phyloP scores from a whole-genome alignment of 1,284 basidiomycete genomes.

The Irpex sp. region DNA sequence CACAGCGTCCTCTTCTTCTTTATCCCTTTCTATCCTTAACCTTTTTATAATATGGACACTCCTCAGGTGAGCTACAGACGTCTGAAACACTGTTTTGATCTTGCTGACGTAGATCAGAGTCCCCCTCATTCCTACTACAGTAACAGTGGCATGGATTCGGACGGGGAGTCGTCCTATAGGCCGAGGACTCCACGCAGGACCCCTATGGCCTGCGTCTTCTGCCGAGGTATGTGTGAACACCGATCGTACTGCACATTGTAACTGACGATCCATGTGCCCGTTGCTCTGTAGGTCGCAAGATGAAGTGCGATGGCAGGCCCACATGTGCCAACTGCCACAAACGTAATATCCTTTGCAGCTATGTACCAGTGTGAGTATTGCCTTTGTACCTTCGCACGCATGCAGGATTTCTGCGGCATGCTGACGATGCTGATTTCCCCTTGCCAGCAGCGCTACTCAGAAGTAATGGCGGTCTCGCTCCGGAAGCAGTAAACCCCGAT shows the following conservation, averaged over 20 bases:
- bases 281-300: conserved; percentile 24
- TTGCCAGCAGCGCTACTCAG: conserved; percentile 12
- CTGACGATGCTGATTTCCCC: neutral
- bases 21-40: neutral
- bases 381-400: neutral
- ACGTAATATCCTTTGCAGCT: conserved; percentile 27
- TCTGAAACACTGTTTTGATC: neutral
- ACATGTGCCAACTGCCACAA: conserved; percentile 31
- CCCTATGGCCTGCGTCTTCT: conserved; percentile 31
- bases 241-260: neutral
- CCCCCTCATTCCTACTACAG: conserved; percentile 3
- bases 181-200: conserved; percentile 28
- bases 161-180: conserved; percentile 22
- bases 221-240: conserved; percentile 21
- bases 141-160: conserved; percentile 22
- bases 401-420: neutral
- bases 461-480: conserved; percentile 7
- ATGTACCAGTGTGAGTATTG: conserved; percentile 25
- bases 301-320: conserved; percentile 30
- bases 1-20: neutral
- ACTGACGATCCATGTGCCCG: neutral
- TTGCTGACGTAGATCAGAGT: conserved; percentile 4
- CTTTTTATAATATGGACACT: conserved; percentile 5
- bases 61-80: neutral
- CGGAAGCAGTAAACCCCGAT: neutral